These are phyloP conservation scores for Fusarium scirpi DNA, from an alignment of 2,329 filamentous ascomycete species.

Conservation along the genomic window DNA sequence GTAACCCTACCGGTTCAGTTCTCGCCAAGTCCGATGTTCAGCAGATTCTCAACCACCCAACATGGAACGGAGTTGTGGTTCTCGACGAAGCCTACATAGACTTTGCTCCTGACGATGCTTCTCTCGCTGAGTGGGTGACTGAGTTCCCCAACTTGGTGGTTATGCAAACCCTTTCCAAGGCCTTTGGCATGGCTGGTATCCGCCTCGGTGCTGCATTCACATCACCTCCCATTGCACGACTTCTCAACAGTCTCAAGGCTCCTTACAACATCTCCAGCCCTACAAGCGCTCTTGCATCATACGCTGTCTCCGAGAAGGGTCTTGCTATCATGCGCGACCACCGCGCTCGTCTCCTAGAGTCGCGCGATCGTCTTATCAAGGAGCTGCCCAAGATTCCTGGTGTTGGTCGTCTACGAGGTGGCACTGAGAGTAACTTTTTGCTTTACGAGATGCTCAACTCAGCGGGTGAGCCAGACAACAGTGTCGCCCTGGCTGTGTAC, in stretches of 20 bases:
- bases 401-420: constrained; percentile 84
- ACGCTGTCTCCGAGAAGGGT: constrained; percentile 76
- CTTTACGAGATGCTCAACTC: constrained; percentile 87
- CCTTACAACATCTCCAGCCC: constrained; percentile 96
- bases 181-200: constrained; percentile 95
- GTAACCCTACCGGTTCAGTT: constrained; percentile 89
- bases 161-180: constrained; percentile 98
- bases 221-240: constrained; percentile 75
- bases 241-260: constrained; percentile 94
- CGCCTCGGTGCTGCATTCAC: constrained; percentile 89
- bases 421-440: constrained; percentile 86
- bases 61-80: constrained; percentile 94
- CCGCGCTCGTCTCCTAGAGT: constrained; percentile 75
- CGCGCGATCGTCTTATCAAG: constrained; percentile 79
- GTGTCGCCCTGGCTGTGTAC: constrained; percentile 82
- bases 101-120: constrained; percentile 81
- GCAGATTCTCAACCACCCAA: constrained; percentile 82
- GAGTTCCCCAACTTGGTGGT: constrained; percentile 97
- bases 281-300: constrained; percentile 82
- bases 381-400: constrained; percentile 82
- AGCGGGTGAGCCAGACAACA: constrained; percentile 81
- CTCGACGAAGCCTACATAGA: constrained; percentile 97
- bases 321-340: constrained; percentile 79
- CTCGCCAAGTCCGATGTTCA: constrained; percentile 81
- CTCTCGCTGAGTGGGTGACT: constrained; percentile 88